phyloP scores from a whole-genome alignment of 805 yeast genomes.

The Yamadazyma takamatsuzukensis region DNA sequence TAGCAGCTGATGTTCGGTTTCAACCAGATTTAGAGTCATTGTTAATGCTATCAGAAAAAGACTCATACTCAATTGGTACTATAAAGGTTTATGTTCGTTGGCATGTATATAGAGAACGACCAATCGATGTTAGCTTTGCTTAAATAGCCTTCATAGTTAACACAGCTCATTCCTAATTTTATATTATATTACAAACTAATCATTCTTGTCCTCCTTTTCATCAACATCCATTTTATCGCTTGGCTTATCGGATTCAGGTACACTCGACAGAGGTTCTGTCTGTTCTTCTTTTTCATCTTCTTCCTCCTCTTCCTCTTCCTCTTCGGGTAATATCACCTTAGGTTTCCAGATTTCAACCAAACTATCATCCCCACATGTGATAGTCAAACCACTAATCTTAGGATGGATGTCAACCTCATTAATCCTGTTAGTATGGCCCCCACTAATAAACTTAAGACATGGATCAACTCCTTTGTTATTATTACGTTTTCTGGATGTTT shows the following conservation, averaged over 20 bases:
- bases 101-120: conserved; percentile 13
- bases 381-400: conserved; percentile 50
- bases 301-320: conserved; percentile 28
- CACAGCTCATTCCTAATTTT: neutral
- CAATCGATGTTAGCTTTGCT: conserved; percentile 5
- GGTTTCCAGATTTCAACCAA: conserved; percentile 77
- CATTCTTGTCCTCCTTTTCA: conserved; percentile 7
- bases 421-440: conserved; percentile 76
- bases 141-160: conserved; percentile 1
- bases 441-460: conserved; percentile 74
- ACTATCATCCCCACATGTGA: conserved; percentile 72
- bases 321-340: conserved; percentile 43
- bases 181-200: neutral
- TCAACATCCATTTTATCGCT: conserved; percentile 12
- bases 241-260: conserved; percentile 2
- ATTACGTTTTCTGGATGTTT: conserved; percentile 48
- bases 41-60: conserved; percentile 6
- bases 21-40: conserved; percentile 2
- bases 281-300: conserved; percentile 12
- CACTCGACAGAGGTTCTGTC: no score
- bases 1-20: conserved; percentile 9
- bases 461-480: conserved; percentile 54
- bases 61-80: conserved; percentile 1
- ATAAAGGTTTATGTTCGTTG: conserved; percentile 8
- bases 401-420: conserved; percentile 71